Percentiles rank a stretch among this genome's conserved stretches.
Conservation (phyloP, 139 green algal genomes). For the Zygnema circumcarinatum region DNA sequence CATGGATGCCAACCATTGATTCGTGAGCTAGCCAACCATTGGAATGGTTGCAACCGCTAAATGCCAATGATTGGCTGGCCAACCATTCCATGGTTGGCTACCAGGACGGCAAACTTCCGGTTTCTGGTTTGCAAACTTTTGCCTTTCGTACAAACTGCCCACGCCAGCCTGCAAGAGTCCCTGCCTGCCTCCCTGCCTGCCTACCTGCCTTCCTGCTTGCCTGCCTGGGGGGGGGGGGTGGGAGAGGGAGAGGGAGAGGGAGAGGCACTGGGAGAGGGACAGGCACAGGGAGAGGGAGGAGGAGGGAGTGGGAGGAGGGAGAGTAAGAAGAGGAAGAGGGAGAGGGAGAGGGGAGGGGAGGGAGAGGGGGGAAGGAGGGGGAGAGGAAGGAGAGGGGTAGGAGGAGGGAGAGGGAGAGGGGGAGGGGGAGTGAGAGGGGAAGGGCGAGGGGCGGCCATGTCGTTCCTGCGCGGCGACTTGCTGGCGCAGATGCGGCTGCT, state of each 20-base stretch:
- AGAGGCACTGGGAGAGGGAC: conserved; percentile 8
- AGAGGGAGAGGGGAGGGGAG: not conserved
- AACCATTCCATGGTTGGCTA: no score
- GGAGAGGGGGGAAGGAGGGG: not conserved
- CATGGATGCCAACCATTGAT: no score
- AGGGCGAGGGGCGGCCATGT: not conserved
- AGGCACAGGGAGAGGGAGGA: conserved; percentile 14
- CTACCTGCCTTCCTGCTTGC: no score
- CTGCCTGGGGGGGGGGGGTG: conserved; percentile 7
- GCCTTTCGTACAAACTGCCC: no score
- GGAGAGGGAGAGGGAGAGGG: conserved; percentile 7
- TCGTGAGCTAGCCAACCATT: no score
- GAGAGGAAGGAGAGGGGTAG: not conserved
- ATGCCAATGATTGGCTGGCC: no score
- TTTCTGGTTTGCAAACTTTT: no score
- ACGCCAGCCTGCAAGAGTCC: no score
- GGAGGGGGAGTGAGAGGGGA: not conserved
- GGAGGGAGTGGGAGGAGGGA: not conserved
- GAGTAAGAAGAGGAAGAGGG: not conserved
- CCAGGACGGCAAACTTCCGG: no score
- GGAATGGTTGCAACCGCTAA: no score
- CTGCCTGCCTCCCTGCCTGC: no score
- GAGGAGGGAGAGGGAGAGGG: not conserved
- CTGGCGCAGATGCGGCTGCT: not conserved
- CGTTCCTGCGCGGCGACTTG: conserved; percentile 17